These are phyloP conservation scores for Tolypocladium cylindrosporum DNA, from an alignment of 2,329 filamentous ascomycete genomes.

Conservation along the genomic window DNA sequence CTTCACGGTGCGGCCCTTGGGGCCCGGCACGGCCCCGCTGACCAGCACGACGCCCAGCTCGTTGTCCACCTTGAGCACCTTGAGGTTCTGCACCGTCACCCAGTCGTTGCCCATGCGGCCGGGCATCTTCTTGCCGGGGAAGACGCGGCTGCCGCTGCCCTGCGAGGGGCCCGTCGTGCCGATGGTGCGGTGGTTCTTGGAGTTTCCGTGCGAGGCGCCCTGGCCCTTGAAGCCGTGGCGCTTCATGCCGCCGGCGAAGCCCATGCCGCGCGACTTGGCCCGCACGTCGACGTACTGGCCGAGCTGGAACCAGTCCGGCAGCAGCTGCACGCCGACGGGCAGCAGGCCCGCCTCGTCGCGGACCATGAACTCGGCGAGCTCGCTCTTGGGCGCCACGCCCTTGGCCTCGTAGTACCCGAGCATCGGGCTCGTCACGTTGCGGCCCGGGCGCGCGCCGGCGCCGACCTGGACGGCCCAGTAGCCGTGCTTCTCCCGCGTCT, in stretches of 20 bases:
- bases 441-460: conserved; percentile 59
- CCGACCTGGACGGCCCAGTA: conserved; percentile 95
- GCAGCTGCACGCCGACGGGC: conserved; percentile 63
- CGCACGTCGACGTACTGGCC: conserved; percentile 87
- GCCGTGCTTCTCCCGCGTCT: conserved; percentile 70
- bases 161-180: conserved; percentile 85
- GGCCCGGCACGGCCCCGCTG: conserved; percentile 76
- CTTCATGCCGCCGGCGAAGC: conserved; percentile 98
- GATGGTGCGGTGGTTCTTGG: conserved; percentile 84
- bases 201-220: conserved; percentile 88
- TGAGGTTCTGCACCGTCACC: conserved; percentile 85
- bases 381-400: conserved; percentile 72
- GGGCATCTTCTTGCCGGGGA: conserved; percentile 96
- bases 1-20: conserved; percentile 75
- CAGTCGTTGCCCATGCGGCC: conserved; percentile 87
- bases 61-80: conserved; percentile 77
- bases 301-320: conserved; percentile 82
- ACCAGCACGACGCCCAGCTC: conserved; percentile 83
- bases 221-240: conserved; percentile 83
- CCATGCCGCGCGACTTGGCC: conserved; percentile 73
- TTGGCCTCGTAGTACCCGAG: conserved; percentile 82
- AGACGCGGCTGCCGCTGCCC: conserved; percentile 82
- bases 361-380: conserved; percentile 82
- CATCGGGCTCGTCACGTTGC: conserved; percentile 71
- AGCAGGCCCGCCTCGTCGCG: conserved; percentile 62